Percentiles rank a stretch among this genome's conserved stretches.
Conservation (phyloP, 495 filamentous ascomycete genomes). For the Neurospora pannonica region DNA sequence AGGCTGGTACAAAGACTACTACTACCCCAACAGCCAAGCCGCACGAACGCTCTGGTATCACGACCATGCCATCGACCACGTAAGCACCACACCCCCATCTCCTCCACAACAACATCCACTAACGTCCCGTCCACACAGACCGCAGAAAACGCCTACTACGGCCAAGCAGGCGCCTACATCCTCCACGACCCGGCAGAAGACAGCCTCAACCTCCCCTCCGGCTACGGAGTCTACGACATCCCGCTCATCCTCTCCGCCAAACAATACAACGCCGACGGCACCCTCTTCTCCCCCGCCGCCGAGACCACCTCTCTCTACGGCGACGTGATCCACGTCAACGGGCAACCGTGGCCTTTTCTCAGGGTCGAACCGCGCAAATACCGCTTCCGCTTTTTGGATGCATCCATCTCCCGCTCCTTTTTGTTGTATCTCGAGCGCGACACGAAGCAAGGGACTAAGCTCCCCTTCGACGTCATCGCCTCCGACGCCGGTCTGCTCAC, state of each 20-base stretch:
- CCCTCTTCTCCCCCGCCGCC: conserved; percentile 26
- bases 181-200: conserved; percentile 37
- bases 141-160: conserved; percentile 45
- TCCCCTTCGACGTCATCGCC: conserved; percentile 41
- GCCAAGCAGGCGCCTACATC: conserved; percentile 40
- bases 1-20: conserved; percentile 51
- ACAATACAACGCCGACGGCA: conserved; percentile 38
- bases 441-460: conserved; percentile 6
- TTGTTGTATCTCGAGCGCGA: conserved; percentile 31
- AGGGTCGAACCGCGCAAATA: conserved; percentile 50
- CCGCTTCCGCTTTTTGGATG: conserved; percentile 43
- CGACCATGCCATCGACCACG: conserved; percentile 37
- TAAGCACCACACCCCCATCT: conserved; percentile 2
- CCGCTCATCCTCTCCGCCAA: conserved; percentile 41
- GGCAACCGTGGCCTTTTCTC: conserved; percentile 46
- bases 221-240: conserved; percentile 41
- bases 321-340: conserved; percentile 49
- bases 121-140: conserved; percentile 18
- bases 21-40: conserved; percentile 45
- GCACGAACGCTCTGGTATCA: conserved; percentile 50
- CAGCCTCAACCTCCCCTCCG: conserved; percentile 34
- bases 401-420: conserved; percentile 40
- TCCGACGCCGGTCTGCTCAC: conserved; percentile 41
- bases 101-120: background rate
- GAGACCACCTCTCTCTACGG: conserved; percentile 41